Evolutionary conservation across 1,139 yeast genomes (phyloP).

Genomic region (Spathaspora sp.): DNA sequence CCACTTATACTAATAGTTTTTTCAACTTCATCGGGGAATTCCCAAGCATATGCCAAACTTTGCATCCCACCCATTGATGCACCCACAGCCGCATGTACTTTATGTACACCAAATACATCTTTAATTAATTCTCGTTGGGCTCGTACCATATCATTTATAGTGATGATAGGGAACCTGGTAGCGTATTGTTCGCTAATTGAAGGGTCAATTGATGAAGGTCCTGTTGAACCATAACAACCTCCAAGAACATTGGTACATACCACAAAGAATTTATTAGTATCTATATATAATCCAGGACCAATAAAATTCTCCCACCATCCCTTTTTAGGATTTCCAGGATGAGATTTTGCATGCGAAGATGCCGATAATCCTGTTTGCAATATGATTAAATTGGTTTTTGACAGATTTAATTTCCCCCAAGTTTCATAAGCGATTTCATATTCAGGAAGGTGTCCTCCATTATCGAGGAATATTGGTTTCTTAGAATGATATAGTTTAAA

Average conservation of each 20-base stretch:
- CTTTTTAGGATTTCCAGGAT: slow-evolving; percentile 60
- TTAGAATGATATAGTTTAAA: slow-evolving; percentile 56
- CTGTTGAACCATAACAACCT: slow-evolving; percentile 94
- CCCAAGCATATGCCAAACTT: slow-evolving; percentile 82
- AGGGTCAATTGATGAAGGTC: slow-evolving; percentile 84
- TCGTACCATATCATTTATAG: slow-evolving; percentile 87
- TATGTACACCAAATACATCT: slow-evolving; percentile 59
- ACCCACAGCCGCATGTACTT: slow-evolving; percentile 79
- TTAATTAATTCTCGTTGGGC: slow-evolving; percentile 74
- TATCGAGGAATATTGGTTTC: slow-evolving; percentile 68
- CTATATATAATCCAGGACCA: slow-evolving; percentile 79
- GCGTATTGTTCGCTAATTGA: slow-evolving; percentile 68
- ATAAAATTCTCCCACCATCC: slow-evolving; percentile 98
- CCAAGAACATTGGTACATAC: slow-evolving; percentile 91
- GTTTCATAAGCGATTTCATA: slow-evolving; percentile 86
- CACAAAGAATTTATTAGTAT: slow-evolving; percentile 77
- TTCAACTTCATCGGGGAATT: slow-evolving; percentile 73
- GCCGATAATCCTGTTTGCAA: slow-evolving; percentile 92
- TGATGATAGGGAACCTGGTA: slow-evolving; percentile 82
- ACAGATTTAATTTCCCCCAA: slow-evolving; percentile 74
- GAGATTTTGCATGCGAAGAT: slow-evolving; percentile 92
- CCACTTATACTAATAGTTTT: slow-evolving; percentile 80
- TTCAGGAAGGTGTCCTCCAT: slow-evolving; percentile 76
- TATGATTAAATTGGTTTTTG: slow-evolving; percentile 68
- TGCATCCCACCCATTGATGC: slow-evolving; percentile 99